Percentiles rank a stretch among this genome's conserved stretches.
phyloP scores from a whole-genome alignment of 768 basidiomycete species.

The Lactifluus hygrophoroides region DNA sequence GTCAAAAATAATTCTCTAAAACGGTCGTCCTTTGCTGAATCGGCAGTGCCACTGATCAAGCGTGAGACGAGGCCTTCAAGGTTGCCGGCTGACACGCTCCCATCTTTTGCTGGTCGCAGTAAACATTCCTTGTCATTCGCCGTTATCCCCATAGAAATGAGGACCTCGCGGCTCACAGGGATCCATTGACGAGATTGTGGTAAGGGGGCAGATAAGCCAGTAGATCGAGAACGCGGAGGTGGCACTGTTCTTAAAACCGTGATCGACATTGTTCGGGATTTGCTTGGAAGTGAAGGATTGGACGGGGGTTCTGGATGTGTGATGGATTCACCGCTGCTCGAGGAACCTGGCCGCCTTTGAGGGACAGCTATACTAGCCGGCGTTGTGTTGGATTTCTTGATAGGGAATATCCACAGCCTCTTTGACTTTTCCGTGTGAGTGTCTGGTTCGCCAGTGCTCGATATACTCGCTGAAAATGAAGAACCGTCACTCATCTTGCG shows the following conservation, averaged over 20 bases:
- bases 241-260: not conserved
- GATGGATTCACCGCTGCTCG: not conserved
- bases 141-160: not conserved
- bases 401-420: not conserved
- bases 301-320: not conserved
- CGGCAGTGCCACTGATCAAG: not conserved
- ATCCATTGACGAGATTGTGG: not conserved
- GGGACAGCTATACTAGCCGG: not conserved
- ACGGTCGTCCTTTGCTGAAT: not conserved
- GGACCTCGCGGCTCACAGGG: not conserved
- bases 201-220: not conserved
- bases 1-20: slow-evolving; percentile 4
- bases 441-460: not conserved
- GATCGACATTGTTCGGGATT: not conserved
- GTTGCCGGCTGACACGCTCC: slow-evolving; percentile 6
- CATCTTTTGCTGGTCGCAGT: not conserved
- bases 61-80: slow-evolving; percentile 11
- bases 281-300: not conserved
- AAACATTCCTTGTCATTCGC: slow-evolving; percentile 2
- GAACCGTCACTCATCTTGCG: not conserved
- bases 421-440: not conserved
- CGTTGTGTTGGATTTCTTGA: not conserved
- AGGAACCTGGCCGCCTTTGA: not conserved
- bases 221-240: not conserved
- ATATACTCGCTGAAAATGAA: not conserved